Evolutionary conservation across 108 stramenopile species (phyloP).

Genomic region (Aurantiochytrium sp.): DNA sequence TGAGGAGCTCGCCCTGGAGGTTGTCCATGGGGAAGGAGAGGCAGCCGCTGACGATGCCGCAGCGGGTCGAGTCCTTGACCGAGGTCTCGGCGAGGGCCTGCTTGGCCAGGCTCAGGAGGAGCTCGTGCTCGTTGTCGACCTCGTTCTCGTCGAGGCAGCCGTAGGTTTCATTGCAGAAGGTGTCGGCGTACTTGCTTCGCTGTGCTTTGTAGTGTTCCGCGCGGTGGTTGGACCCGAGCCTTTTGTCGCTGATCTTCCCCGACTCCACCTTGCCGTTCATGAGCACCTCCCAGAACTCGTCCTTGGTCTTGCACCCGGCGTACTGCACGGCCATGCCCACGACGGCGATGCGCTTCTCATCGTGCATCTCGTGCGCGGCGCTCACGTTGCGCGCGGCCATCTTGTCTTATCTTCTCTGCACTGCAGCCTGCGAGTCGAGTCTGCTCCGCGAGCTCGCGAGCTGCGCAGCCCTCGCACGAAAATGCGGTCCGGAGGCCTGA

Average conservation of each 20-base stretch:
- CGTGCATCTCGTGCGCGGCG: not conserved
- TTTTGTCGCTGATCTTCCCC: not conserved
- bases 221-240: not conserved
- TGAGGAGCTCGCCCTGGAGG: constrained; percentile 11
- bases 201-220: not conserved
- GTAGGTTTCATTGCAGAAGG: not conserved
- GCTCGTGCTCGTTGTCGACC: not conserved
- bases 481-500: not conserved
- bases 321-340: constrained; percentile 5
- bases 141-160: not conserved
- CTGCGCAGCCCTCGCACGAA: too few species aligned
- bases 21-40: constrained; percentile 8
- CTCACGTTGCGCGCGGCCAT: not conserved
- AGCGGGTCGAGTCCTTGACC: not conserved
- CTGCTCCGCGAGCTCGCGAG: too few species aligned
- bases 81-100: not conserved
- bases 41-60: constrained; percentile 1
- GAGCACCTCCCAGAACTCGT: not conserved
- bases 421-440: too few species aligned
- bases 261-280: not conserved
- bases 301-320: not conserved
- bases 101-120: not conserved
- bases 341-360: constrained; percentile 1
- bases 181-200: not conserved
- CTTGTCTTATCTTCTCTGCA: not conserved